These are phyloP conservation scores for Aquilaria malaccensis DNA, from an alignment of 345 rosid genomes.

Conservation along the genomic window DNA sequence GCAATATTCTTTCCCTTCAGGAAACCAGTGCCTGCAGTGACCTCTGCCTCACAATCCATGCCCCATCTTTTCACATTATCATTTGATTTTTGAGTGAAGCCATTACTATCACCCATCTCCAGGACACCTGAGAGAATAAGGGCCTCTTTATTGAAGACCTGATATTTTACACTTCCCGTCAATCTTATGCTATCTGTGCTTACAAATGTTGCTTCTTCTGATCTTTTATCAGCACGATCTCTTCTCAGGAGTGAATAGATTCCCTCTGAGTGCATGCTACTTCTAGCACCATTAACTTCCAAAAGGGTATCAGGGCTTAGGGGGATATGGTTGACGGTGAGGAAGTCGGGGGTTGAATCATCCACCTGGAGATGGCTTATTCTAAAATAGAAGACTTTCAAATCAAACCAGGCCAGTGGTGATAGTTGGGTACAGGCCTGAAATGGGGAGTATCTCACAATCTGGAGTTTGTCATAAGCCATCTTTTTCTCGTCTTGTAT, in stretches of 20 bases:
- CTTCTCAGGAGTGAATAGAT: constrained; percentile 60
- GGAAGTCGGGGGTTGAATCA: constrained; percentile 58
- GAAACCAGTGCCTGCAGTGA: constrained; percentile 46
- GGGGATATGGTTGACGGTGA: constrained; percentile 73
- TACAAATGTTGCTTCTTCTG: constrained; percentile 82
- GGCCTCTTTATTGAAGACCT: constrained; percentile 57
- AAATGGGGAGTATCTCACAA: constrained; percentile 54
- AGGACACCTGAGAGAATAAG: constrained; percentile 66
- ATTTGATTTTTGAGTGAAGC: constrained; percentile 52
- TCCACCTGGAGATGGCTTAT: constrained; percentile 65
- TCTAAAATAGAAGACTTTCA: constrained; percentile 88
- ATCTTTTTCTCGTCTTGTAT: constrained; percentile 27
- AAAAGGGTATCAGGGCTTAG: constrained; percentile 59
- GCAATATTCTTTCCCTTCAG: constrained; percentile 49
- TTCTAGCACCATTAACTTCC: constrained; percentile 71
- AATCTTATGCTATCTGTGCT: constrained; percentile 77
- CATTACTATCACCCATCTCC: constrained; percentile 52
- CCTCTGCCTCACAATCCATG: constrained; percentile 67
- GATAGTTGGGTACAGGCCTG: constrained; percentile 37
- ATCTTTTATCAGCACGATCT: constrained; percentile 72
- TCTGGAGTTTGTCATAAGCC: constrained; percentile 34
- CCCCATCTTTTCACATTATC: constrained; percentile 50
- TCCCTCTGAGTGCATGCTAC: constrained; percentile 52
- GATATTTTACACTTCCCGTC: constrained; percentile 79
- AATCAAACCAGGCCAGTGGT: constrained; percentile 50